phyloP scores from a whole-genome alignment of 768 basidiomycete genomes.

The Naganishia friedmannii region DNA sequence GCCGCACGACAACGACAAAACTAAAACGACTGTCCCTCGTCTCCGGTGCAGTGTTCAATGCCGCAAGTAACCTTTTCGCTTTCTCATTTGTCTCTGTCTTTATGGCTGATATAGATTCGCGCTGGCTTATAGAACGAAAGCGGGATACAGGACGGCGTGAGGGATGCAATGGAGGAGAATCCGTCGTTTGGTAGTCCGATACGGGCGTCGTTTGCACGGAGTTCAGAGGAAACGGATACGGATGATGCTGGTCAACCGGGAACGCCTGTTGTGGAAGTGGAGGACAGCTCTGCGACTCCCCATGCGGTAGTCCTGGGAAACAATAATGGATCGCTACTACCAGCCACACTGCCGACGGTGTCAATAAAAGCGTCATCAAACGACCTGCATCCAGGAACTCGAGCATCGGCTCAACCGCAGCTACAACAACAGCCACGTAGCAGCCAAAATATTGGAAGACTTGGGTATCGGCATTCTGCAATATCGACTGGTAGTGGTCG shows the following conservation, averaged over 20 bases:
- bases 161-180: slow-evolving; percentile 17
- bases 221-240: not conserved
- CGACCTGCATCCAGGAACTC: too few relatives aligned
- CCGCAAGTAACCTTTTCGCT: not conserved
- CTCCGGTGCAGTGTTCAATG: slow-evolving; percentile 9
- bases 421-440: not conserved
- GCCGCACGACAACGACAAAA: not conserved
- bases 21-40: slow-evolving; percentile 17
- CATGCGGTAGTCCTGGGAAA: too few relatives aligned
- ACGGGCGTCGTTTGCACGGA: not conserved
- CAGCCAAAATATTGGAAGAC: not conserved
- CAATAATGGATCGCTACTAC: too few relatives aligned
- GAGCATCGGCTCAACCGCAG: not conserved
- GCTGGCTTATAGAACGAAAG: not conserved
- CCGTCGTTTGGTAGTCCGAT: slow-evolving; percentile 9
- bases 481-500: not conserved
- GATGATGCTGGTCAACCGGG: not conserved
- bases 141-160: not conserved
- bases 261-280: not conserved
- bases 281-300: too few relatives aligned
- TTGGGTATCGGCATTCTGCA: not conserved
- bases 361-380: not conserved
- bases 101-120: not conserved
- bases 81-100: not conserved
- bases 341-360: not conserved